Evolutionary conservation across 164 flowering plant genomes (phyloP), one percentile per base, ranked within the genome.

Genomic region (Warburgia ugandensis): DNA sequence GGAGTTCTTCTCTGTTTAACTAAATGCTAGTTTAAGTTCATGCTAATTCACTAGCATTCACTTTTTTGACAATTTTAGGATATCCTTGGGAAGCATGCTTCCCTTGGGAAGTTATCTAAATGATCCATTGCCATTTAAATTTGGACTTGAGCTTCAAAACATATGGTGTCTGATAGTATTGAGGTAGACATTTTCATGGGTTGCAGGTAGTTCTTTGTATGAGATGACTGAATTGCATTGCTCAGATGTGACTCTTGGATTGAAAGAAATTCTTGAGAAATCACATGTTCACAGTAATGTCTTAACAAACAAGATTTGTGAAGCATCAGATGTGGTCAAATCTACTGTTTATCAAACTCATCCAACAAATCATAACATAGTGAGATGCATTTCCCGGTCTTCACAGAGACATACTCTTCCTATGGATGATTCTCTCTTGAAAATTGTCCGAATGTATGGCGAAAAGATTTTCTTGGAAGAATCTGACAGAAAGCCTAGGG

Each of bases 381-480:
- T 36, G 17, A 60, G 55, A 30, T 48, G 48, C 19, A 45, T 50
- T 59, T 65, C 68, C 6, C 45, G 43, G 45, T 36, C 44, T 17
- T 50, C 37, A 39, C 37, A 39, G 48, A 47, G 58, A 43, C 51
- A 53, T 48, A 62, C 71, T 12, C 54, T 60, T 64, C 75, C 66
- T 19, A 53, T 80, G 66, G 77, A 74, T 48, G 76, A 59, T 50
- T 58, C 63, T 13, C 69, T 88, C 28, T 47, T 64, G 70, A 77
- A 69, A 48, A 65, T 80, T 49, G 68, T 82, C 27, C 66, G 50
- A 55, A 71, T 59, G 50, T 77, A 80, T 67, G 81, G 87, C 21
- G 95, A 84, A 51, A 80, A 52, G 58, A 70, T 92, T 27, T 17
- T 69, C 45, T 68, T 92, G 60, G 77, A 72, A 60, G 96, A 86